phyloP scores from a whole-genome alignment of 108 stramenopile genomes.

The Nitzschia sp. region DNA sequence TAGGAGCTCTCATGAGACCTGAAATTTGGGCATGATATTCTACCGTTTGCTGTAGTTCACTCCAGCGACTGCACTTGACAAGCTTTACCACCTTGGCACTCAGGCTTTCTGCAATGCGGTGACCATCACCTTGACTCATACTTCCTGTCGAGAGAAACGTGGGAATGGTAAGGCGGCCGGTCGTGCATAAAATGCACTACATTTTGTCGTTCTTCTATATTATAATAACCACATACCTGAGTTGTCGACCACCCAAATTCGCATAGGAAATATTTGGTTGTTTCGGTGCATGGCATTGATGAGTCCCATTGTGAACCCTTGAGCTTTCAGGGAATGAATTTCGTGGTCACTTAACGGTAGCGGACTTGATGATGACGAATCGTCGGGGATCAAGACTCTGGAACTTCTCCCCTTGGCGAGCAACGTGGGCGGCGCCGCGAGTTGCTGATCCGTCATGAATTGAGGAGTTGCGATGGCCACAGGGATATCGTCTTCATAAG shows the following conservation, averaged over 20 bases:
- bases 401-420: conserved; percentile 23
- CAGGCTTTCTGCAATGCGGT: conserved; percentile 62
- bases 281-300: conserved; percentile 54
- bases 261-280: conserved; percentile 32
- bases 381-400: neutral
- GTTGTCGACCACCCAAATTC: conserved; percentile 72
- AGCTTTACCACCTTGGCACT: conserved; percentile 30
- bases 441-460: neutral
- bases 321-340: conserved; percentile 33
- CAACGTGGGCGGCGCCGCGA: neutral
- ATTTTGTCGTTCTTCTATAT: too few relatives aligned
- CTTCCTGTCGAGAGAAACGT: too few relatives aligned
- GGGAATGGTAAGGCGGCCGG: too few relatives aligned
- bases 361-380: neutral
- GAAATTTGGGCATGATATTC: conserved; percentile 62
- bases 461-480: conserved; percentile 6
- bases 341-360: neutral
- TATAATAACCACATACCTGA: conserved; percentile 37
- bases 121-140: conserved; percentile 79
- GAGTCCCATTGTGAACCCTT: conserved; percentile 74
- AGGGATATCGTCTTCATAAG: conserved; percentile 7
- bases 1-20: conserved; percentile 40
- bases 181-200: too few relatives aligned
- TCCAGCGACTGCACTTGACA: conserved; percentile 59
- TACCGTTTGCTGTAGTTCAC: conserved; percentile 59